Evolutionary conservation across 2,329 filamentous ascomycete species (phyloP).

Genomic region (Venturia nashicola): DNA sequence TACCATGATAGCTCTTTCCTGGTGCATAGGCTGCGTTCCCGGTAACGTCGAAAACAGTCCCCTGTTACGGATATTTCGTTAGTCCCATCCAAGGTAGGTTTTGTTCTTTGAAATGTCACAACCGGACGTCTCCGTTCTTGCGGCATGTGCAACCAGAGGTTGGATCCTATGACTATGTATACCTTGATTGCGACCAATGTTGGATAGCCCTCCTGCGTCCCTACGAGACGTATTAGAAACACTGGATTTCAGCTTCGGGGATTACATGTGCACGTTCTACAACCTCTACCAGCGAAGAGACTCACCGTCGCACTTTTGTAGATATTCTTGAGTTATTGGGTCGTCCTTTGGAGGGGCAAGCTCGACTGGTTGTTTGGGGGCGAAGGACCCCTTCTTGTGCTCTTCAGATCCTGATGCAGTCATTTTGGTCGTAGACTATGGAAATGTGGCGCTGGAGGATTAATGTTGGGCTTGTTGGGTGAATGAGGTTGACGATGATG

Average conservation of each 20-base stretch:
- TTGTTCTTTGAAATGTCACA: too few relatives aligned
- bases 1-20: slow-evolving; percentile 77
- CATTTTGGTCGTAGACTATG: not conserved
- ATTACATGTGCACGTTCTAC: not conserved
- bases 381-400: slow-evolving; percentile 42
- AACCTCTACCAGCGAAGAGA: slow-evolving; percentile 10
- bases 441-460: not conserved
- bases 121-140: not conserved
- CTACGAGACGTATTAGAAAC: slow-evolving; percentile 27
- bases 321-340: slow-evolving; percentile 65
- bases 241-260: not conserved
- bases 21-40: slow-evolving; percentile 79
- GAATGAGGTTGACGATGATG: not conserved
- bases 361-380: slow-evolving; percentile 63
- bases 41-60: slow-evolving; percentile 87
- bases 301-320: slow-evolving; percentile 74
- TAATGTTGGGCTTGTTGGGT: not conserved
- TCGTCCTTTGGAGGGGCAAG: slow-evolving; percentile 81
- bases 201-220: slow-evolving; percentile 48
- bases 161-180: not conserved
- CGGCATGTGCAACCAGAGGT: not conserved
- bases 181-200: slow-evolving; percentile 50
- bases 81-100: not conserved
- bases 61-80: slow-evolving; percentile 36
- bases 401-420: slow-evolving; percentile 15